Evolutionary conservation across 2,329 filamentous ascomycete species (phyloP).

Genomic region (Allantophomopsis lycopodina): DNA sequence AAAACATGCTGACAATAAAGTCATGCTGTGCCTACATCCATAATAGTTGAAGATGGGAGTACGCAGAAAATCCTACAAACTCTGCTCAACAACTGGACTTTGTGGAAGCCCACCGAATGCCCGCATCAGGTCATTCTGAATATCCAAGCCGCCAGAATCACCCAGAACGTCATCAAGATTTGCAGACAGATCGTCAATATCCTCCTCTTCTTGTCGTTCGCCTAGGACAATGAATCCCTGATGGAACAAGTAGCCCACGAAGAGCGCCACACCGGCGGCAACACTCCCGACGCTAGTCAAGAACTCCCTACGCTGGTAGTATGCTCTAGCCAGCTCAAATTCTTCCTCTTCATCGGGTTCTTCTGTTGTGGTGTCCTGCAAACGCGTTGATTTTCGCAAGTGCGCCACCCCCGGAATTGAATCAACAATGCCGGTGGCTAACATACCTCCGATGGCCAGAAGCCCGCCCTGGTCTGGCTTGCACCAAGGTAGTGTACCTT

Average conservation of each 20-base stretch:
- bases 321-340: slow-evolving; percentile 8
- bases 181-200: slow-evolving; percentile 45
- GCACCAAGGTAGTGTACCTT: slow-evolving; percentile 15
- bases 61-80: too few relatives aligned
- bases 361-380: slow-evolving; percentile 11
- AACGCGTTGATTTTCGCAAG: slow-evolving; percentile 12
- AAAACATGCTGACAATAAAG: too few relatives aligned
- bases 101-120: too few relatives aligned
- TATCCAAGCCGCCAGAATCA: slow-evolving; percentile 27
- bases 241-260: slow-evolving; percentile 18
- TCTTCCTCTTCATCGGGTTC: slow-evolving; percentile 9
- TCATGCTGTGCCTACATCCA: too few relatives aligned
- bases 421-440: slow-evolving; percentile 14
- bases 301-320: slow-evolving; percentile 3
- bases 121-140: too few relatives aligned
- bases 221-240: slow-evolving; percentile 15
- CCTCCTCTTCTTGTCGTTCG: slow-evolving; percentile 61
- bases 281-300: slow-evolving; percentile 11
- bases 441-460: slow-evolving; percentile 12
- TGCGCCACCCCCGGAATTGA: slow-evolving; percentile 14
- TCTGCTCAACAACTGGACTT: too few relatives aligned
- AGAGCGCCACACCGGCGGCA: slow-evolving; percentile 14
- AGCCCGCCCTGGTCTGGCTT: slow-evolving; percentile 13
- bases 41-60: too few relatives aligned
- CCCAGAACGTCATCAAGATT: slow-evolving; percentile 19